Evolutionary conservation across 345 rosid species (phyloP), one percentile per base, ranked within the genome.

Genomic region (Noccaea bulbosa): DNA sequence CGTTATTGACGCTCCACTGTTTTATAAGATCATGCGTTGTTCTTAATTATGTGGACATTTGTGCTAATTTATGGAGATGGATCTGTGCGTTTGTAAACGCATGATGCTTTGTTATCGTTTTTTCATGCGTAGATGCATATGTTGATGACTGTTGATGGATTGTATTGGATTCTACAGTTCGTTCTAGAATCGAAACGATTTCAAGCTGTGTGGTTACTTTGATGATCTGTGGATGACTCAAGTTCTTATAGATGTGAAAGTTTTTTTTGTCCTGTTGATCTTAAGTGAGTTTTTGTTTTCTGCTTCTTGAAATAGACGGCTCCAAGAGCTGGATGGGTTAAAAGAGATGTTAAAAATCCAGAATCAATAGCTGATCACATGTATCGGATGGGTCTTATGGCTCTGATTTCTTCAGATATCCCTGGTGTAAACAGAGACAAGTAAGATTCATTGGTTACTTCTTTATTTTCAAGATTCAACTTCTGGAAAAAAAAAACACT

Each of bases 381-480:
- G 98, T 85, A 91, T 41, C 79, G 97, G n/a, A 93, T 93, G 98
- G 91, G 97, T 71, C 72, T 93, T 59, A 91, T 91, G 98, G 92
- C 92, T 59, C 80, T 93, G 5, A 76, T 91, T 65, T 83, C 92
- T 62, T 77, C 87, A 11, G 91, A 91, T 79, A 76, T 91, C 35
- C 98, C 97, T 6, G 87, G 96, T 53, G 83, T 93, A 27, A 80
- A 91, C 66, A 85, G 96, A 40, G 90, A 89, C 83, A 93, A 85
- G 98, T 93, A 71, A 72, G 80, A 38, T 24, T 62, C 40, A 34
- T 60, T 44, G 15, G 10, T 48, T 73, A 40, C 7, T 47, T 38
- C 16, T 3, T 7, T 44, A 15, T 7, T 16, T 46, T 7, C 38
- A 33, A n/a, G 51, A 5, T 48, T 49, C 10, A n/a, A 7, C n/a